A percentile compares a stretch with the other conserved stretches of the same genome.
Evolutionary conservation across 208 protist genomes (phyloP).

Genomic region (Crithidia thermophila): DNA sequence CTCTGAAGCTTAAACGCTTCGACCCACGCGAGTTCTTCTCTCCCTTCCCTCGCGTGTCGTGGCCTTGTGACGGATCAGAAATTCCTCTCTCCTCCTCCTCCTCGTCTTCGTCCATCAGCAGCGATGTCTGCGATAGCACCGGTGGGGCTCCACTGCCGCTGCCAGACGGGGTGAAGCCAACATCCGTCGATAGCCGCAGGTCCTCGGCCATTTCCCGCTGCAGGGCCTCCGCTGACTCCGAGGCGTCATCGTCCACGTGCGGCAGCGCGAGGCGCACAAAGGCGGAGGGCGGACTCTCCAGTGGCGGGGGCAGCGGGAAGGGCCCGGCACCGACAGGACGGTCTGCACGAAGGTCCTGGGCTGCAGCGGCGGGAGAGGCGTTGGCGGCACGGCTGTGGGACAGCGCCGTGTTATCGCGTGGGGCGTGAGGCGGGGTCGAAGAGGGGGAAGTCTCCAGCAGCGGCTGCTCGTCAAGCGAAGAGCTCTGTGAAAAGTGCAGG

Average conservation of each 20-base stretch:
- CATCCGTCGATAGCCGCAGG: constrained; percentile 69
- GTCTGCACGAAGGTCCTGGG: neutral
- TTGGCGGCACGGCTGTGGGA: neutral
- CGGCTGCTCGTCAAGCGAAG: neutral
- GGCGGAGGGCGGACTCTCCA: no score
- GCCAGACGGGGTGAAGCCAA: constrained; percentile 52
- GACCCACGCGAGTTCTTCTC: no score
- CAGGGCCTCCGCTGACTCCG: constrained; percentile 36
- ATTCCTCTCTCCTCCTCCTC: constrained; percentile 1
- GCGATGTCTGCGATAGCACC: constrained; percentile 24
- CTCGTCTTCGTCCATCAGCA: constrained; percentile 26
- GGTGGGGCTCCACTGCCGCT: constrained; percentile 23
- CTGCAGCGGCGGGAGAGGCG: neutral
- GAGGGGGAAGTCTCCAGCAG: constrained; percentile 5
- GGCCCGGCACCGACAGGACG: no score
- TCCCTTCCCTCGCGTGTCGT: no score
- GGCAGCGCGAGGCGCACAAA: neutral
- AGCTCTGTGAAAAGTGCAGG: constrained; percentile 7
- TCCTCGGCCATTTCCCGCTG: constrained; percentile 63
- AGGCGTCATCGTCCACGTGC: neutral
- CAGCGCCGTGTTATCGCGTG: no score
- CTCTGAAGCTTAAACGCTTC: neutral
- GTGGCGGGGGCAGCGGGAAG: neutral
- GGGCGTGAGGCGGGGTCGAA: constrained; percentile 5
- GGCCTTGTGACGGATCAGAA: no score